Conservation (phyloP, 192 early-diverging fungal genomes). For the Thamnidium elegans region DNA sequence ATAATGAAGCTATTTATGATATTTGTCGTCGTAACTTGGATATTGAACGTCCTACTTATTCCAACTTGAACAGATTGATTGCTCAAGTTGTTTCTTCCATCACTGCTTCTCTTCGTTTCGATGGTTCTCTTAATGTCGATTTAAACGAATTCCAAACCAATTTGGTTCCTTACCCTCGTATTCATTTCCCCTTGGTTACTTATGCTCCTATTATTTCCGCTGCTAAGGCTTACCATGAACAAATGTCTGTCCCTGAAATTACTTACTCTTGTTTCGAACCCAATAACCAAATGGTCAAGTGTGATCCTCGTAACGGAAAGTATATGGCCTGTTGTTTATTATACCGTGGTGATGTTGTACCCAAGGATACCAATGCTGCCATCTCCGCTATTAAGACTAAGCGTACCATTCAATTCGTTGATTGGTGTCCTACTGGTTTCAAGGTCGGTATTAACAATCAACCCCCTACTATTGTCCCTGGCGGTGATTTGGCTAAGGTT, state of each 20-base stretch:
- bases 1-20: slow-evolving; percentile 99
- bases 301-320: slow-evolving; percentile 95
- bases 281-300: slow-evolving; percentile 99
- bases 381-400: slow-evolving; percentile 92
- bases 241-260: slow-evolving; percentile 93
- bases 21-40: slow-evolving; percentile 98
- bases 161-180: slow-evolving; percentile 98
- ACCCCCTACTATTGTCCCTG: slow-evolving; percentile 86
- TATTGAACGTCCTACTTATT: slow-evolving; percentile 95
- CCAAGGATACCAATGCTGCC: slow-evolving; percentile 94
- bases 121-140: slow-evolving; percentile 98
- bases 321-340: slow-evolving; percentile 99
- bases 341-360: slow-evolving; percentile 98
- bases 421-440: slow-evolving; percentile 99
- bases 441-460: slow-evolving; percentile 99
- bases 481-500: slow-evolving; percentile 94
- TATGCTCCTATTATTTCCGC: slow-evolving; percentile 95
- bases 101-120: slow-evolving; percentile 98
- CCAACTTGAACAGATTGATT: slow-evolving; percentile 96
- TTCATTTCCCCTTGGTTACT: slow-evolving; percentile 98
- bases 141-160: slow-evolving; percentile 99
- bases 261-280: slow-evolving; percentile 97
- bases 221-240: slow-evolving; percentile 96
- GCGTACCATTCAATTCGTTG: slow-evolving; percentile 96
- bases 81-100: slow-evolving; percentile 99